Conservation (phyloP, 129 eudicot genomes). For the Pseudognaphalium luteoalbum region DNA sequence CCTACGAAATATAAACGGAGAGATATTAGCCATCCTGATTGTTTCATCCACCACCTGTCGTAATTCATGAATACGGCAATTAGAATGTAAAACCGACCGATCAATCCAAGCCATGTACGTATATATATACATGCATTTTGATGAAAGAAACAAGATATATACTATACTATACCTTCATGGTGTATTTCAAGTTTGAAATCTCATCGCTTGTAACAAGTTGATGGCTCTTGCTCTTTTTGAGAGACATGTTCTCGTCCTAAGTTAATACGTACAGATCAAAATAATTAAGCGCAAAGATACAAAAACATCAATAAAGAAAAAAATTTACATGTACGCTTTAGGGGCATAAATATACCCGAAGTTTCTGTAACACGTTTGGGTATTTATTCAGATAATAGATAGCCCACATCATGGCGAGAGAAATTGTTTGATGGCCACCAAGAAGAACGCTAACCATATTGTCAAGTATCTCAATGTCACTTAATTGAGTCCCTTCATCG, state of each 20-base stretch:
- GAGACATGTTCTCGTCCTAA: conserved; percentile 26
- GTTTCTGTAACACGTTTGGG: conserved; percentile 59
- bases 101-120: too few relatives aligned
- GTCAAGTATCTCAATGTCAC: conserved; percentile 57
- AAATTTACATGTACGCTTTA: background rate
- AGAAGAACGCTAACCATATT: conserved; percentile 43
- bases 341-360: conserved; percentile 46
- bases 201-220: conserved; percentile 48
- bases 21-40: conserved; percentile 40
- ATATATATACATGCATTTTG: too few relatives aligned
- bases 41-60: conserved; percentile 46
- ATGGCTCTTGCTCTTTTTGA: conserved; percentile 34
- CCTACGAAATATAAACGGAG: conserved; percentile 37
- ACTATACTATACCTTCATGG: background rate
- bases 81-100: too few relatives aligned
- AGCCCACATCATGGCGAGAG: conserved; percentile 50
- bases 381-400: conserved; percentile 54
- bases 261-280: background rate
- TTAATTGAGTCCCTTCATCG: conserved; percentile 46
- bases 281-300: background rate
- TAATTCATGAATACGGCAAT: too few relatives aligned
- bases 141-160: too few relatives aligned
- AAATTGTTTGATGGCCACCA: conserved; percentile 45
- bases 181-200: conserved; percentile 44
- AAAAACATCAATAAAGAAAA: background rate